A percentile compares a stretch with the other conserved stretches of the same genome.
phyloP scores from a whole-genome alignment of 257 asterid species.

The Penstemon davidsonii region DNA sequence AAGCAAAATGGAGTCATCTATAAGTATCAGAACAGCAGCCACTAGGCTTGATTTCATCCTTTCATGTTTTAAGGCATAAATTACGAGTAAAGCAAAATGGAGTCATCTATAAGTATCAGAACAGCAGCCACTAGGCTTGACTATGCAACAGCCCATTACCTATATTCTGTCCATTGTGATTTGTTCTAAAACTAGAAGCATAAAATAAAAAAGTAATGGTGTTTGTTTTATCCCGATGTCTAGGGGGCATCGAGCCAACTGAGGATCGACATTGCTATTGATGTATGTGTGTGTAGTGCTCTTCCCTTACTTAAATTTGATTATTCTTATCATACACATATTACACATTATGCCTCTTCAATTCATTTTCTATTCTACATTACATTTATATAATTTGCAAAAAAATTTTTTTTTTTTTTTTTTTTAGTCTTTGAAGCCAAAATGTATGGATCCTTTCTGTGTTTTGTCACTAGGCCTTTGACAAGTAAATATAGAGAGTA shows the following conservation, averaged over 20 bases:
- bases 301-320: neutral
- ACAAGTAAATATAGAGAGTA: neutral
- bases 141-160: constrained; percentile 1
- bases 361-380: constrained; percentile 12
- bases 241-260: constrained; percentile 9
- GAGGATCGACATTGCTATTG: neutral
- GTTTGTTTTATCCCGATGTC: neutral
- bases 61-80: constrained; percentile 7
- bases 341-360: constrained; percentile 3
- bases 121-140: constrained; percentile 15
- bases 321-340: neutral
- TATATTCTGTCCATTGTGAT: constrained; percentile 1
- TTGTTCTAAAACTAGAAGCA: constrained; percentile 17
- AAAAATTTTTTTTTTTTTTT: neutral
- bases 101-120: constrained; percentile 13
- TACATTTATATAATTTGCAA: neutral
- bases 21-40: too few relatives aligned
- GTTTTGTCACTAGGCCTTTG: constrained; percentile 12
- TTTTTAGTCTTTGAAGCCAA: constrained; percentile 10
- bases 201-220: constrained; percentile 17
- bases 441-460: neutral
- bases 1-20: too few relatives aligned
- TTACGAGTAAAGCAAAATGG: neutral
- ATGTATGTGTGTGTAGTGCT: neutral
- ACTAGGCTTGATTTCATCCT: too few relatives aligned